Base-by-base conservation (phyloP, 1,284 basidiomycete genomes). In the Taiwanofungus camphoratus region DNA sequence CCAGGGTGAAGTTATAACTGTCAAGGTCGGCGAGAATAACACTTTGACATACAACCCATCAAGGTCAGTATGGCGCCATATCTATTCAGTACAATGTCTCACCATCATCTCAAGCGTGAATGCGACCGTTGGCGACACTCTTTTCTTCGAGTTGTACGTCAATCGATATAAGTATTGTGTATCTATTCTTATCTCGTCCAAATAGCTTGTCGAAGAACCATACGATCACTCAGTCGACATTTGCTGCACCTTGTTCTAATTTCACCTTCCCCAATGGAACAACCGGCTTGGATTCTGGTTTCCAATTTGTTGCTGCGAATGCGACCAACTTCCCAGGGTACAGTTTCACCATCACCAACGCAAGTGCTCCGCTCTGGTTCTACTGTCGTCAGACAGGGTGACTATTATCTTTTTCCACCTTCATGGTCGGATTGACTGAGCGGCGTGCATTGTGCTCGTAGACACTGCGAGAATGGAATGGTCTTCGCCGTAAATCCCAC, bases 191-290 rank as follows among this genome's bases (percentile, higher is more conserved):
- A 50, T 33, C 24, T n/a, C 21, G 13, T 32, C 20, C 23, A 19
- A 20, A 5, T 27, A 62, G 60, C 58, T 19, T 55, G 42, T 50
- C 64, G 46, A 64, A 64, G 60, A 68, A 68, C 62, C 66, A 67
- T 56, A 74, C 74, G 34, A 69, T 76, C 48, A 79, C 77, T 11
- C 77, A 81, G 60, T 79, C 77, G 13, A 71, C 73, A 11, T 83
- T 82, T 57, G 62, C 63, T 16, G 52, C 59, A 7, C 79, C 79
- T 18, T 73, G 64, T 57, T 44, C 51, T 22, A 46, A 57, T 45
- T 49, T 65, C 55, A 60, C 60, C 19, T 47, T 42, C 38, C 30
- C 56, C 27, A 50, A 26, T 40, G 50, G 59, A 44, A 32, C 47
- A 16, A 52, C 49, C 11, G 78, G 77, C 21, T 60, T 65, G 46